Evolutionary conservation across 2,329 filamentous ascomycete species (phyloP).

Genomic region (Fusarium sp.): DNA sequence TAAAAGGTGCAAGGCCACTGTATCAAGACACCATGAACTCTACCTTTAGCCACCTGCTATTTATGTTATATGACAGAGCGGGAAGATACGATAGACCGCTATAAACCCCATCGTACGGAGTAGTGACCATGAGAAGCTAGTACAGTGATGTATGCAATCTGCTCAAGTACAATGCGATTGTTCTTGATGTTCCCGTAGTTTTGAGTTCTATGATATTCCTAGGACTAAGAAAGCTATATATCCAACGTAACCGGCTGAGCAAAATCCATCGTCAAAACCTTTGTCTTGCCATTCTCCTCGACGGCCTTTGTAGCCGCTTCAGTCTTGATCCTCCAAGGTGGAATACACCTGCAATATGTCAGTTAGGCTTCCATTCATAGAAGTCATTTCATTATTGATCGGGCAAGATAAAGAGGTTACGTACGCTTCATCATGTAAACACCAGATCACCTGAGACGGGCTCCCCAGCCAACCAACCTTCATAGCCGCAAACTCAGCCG

Average conservation of each 20-base stretch:
- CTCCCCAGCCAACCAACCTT: neutral
- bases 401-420: neutral
- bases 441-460: neutral
- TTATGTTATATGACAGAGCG: no score
- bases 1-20: no score
- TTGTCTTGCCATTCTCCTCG: neutral
- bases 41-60: no score
- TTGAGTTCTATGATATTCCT: no score
- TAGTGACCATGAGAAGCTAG: no score
- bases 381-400: accelerated
- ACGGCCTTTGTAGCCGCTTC: neutral
- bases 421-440: conserved; percentile 7
- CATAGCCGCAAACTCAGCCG: neutral
- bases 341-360: neutral
- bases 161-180: no score
- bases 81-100: no score
- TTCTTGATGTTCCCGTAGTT: no score
- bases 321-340: neutral
- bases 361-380: neutral
- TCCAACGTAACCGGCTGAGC: neutral
- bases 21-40: no score
- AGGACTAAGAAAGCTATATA: neutral
- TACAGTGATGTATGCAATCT: no score
- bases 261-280: neutral
- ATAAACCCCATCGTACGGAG: no score